A percentile compares a stretch with the other conserved stretches of the same genome.
phyloP scores from a whole-genome alignment of 148 eudicot species.

The Tetragonia tetragonoides region DNA sequence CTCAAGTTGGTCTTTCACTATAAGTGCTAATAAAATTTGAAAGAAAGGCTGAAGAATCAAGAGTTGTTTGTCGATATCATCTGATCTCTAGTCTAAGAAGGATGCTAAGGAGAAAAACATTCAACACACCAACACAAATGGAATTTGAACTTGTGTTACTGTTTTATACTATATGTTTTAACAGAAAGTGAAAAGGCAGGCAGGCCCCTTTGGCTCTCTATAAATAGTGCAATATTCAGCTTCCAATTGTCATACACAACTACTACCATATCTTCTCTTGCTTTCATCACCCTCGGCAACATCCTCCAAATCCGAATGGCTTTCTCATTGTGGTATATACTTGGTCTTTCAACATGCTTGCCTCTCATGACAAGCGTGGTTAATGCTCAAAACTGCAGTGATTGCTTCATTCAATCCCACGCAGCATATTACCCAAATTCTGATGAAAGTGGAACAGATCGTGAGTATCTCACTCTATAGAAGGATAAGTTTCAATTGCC shows the following conservation, averaged over 20 bases:
- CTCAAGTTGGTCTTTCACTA: background rate
- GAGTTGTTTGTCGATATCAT: background rate
- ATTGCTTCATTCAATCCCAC: slow-evolving; percentile 56
- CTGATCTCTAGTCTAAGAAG: slow-evolving; percentile 14
- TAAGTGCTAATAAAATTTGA: slow-evolving; percentile 3
- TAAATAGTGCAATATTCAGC: slow-evolving; percentile 9
- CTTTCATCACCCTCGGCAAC: background rate
- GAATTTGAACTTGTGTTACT: background rate
- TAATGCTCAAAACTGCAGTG: slow-evolving; percentile 47
- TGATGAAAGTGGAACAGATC: slow-evolving; percentile 54
- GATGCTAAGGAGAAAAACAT: slow-evolving; percentile 8
- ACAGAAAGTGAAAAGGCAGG: background rate
- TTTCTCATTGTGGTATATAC: slow-evolving; percentile 17
- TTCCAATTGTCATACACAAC: slow-evolving; percentile 10
- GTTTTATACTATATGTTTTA: background rate
- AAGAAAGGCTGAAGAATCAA: slow-evolving; percentile 9
- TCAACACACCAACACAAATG: background rate
- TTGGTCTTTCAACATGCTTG: slow-evolving; percentile 22
- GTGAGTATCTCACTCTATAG: slow-evolving; percentile 35
- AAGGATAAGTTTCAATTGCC: background rate
- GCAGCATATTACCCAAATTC: slow-evolving; percentile 62
- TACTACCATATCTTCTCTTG: slow-evolving; percentile 5
- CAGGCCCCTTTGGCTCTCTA: slow-evolving; percentile 3
- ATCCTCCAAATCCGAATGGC: slow-evolving; percentile 38
- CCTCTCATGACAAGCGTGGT: slow-evolving; percentile 29